Evolutionary conservation across 441 rosid genomes (phyloP).

Genomic region (Daphne laureola): DNA sequence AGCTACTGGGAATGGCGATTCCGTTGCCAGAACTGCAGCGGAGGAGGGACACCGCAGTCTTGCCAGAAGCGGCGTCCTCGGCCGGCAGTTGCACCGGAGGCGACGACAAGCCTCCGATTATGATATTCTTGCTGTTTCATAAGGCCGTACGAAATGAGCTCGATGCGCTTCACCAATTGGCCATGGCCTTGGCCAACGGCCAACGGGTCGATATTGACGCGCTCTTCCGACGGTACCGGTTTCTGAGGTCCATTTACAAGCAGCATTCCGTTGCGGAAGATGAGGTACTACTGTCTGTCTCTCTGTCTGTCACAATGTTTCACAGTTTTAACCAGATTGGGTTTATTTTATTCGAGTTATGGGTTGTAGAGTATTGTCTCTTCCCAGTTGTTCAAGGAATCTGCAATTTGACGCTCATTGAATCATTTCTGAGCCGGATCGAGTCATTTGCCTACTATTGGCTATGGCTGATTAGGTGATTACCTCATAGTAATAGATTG

Average conservation of each 20-base stretch:
- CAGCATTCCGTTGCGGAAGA: constrained; percentile 72
- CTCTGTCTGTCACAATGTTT: not conserved
- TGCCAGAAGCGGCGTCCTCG: constrained; percentile 27
- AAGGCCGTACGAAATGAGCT: constrained; percentile 63
- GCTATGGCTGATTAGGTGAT: too few relatives aligned
- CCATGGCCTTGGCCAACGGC: constrained; percentile 56
- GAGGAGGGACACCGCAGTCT: constrained; percentile 32
- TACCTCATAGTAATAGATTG: too few relatives aligned
- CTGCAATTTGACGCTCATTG: too few relatives aligned
- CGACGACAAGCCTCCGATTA: constrained; percentile 50
- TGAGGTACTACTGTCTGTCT: constrained; percentile 35
- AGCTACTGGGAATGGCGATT: constrained; percentile 52
- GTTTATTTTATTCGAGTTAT: not conserved
- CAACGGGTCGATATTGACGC: constrained; percentile 34
- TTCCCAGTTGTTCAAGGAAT: too few relatives aligned
- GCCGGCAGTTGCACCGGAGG: constrained; percentile 22
- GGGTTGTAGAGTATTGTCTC: too few relatives aligned
- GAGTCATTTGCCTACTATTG: too few relatives aligned
- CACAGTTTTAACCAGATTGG: constrained; percentile 1
- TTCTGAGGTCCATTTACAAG: constrained; percentile 53
- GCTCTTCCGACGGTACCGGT: constrained; percentile 45
- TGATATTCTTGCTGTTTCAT: constrained; percentile 55
- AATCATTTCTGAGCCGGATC: too few relatives aligned
- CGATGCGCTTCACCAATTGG: constrained; percentile 55
- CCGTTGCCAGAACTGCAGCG: constrained; percentile 54